phyloP scores from a whole-genome alignment of 257 asterid genomes.

The Ocimum tenuiflorum region DNA sequence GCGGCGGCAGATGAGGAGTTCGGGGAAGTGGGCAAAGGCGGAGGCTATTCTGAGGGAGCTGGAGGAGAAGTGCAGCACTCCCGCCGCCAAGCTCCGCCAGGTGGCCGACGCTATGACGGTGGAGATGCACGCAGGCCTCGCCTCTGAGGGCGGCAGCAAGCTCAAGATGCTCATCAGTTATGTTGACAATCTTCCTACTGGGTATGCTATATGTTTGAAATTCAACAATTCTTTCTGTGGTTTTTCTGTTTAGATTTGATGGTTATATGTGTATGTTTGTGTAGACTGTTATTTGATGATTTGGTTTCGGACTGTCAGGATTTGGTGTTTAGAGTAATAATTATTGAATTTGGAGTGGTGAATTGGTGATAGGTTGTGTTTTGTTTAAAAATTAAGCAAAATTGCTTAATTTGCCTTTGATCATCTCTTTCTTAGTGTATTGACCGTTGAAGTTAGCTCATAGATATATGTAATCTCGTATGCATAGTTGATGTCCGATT shows the following conservation, averaged over 20 bases:
- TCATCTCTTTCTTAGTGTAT: background rate
- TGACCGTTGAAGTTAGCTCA: background rate
- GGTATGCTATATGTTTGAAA: slow-evolving; percentile 32
- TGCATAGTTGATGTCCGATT: background rate
- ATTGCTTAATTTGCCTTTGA: background rate
- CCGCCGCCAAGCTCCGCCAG: slow-evolving; percentile 55
- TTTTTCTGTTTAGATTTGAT: background rate
- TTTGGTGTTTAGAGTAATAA: background rate
- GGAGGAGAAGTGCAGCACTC: slow-evolving; percentile 63
- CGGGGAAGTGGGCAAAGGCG: slow-evolving; percentile 56
- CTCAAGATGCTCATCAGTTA: slow-evolving; percentile 81
- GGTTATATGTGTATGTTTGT: background rate
- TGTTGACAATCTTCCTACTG: slow-evolving; percentile 84
- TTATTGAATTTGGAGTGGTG: background rate
- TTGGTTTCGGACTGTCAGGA: background rate
- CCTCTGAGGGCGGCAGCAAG: slow-evolving; percentile 79
- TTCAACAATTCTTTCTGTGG: background rate
- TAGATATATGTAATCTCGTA: background rate
- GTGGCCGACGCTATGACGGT: slow-evolving; percentile 86
- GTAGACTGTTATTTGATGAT: background rate
- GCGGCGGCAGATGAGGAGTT: slow-evolving; percentile 48
- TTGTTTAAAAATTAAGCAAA: slow-evolving; percentile 5
- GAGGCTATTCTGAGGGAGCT: slow-evolving; percentile 60
- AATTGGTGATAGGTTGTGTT: background rate
- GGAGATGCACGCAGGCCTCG: slow-evolving; percentile 96